Conservation (phyloP, 371 early-diverging fungal genomes). For the Basidiobolus heterosporus region DNA sequence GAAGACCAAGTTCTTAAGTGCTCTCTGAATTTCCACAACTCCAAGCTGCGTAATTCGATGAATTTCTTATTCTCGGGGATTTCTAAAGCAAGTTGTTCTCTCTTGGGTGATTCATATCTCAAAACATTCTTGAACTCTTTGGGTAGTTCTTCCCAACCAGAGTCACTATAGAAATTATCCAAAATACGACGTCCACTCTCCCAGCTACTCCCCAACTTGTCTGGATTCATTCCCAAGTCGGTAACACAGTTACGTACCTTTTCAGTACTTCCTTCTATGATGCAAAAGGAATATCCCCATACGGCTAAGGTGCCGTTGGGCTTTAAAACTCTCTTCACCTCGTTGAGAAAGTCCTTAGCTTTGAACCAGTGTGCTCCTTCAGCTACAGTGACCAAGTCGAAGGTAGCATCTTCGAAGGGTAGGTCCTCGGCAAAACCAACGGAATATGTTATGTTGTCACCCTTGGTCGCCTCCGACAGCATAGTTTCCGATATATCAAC, state of each 20-base stretch:
- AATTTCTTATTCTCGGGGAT: background rate
- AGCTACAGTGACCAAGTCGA: conserved; percentile 39
- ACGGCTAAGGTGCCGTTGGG: conserved; percentile 47
- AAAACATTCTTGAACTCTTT: no score
- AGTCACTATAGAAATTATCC: no score
- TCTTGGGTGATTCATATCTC: no score
- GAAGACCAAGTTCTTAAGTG: background rate
- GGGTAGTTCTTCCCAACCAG: no score
- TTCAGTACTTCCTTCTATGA: no score
- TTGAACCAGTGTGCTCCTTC: conserved; percentile 54
- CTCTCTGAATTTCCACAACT: background rate
- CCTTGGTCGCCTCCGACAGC: conserved; percentile 18
- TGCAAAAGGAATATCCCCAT: conserved; percentile 23
- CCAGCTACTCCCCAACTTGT: no score
- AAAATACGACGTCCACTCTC: no score
- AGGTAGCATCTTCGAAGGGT: conserved; percentile 5
- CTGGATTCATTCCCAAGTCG: no score
- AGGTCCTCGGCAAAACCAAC: conserved; percentile 26
- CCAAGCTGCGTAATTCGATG: background rate
- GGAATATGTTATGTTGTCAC: conserved; percentile 27
- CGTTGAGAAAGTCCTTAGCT: conserved; percentile 29
- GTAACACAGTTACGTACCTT: no score
- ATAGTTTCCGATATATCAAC: conserved; percentile 28
- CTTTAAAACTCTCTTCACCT: conserved; percentile 43
- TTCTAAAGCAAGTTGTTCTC: no score